Conservation (phyloP, 1,284 basidiomycete genomes). For the Cerrena zonata region DNA sequence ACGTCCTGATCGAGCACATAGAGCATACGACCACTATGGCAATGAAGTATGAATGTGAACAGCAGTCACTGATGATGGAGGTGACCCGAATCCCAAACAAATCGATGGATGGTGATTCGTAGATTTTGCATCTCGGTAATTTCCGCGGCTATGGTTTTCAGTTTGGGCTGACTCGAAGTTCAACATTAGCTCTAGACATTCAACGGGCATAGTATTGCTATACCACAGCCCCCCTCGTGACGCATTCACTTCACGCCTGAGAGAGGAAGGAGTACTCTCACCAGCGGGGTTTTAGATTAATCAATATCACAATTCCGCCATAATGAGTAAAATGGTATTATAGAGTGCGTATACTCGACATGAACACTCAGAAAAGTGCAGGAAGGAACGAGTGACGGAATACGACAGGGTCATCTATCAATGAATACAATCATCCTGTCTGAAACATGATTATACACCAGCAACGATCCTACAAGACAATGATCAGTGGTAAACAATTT, state of each 20-base stretch:
- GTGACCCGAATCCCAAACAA: no score
- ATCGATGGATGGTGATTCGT: no score
- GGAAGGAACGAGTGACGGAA: not conserved
- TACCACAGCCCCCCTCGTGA: no score
- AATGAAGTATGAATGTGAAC: no score
- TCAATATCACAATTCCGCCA: not conserved
- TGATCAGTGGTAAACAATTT: not conserved
- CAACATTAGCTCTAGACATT: not conserved
- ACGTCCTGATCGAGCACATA: no score
- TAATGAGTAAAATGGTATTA: not conserved
- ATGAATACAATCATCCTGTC: not conserved
- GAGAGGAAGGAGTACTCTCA: no score
- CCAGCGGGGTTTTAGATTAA: not conserved
- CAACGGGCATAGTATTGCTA: no score
- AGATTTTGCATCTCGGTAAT: no score
- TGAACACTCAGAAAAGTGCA: not conserved
- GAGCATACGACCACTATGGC: no score
- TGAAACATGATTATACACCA: slow-evolving; percentile 24
- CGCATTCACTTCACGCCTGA: no score
- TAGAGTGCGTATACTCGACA: slow-evolving; percentile 1
- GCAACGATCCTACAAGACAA: slow-evolving; percentile 28
- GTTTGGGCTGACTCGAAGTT: not conserved
- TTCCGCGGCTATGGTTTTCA: not conserved
- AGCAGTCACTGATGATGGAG: no score
- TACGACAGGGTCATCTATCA: not conserved